These are phyloP conservation scores for Rubus parviflorus DNA, from an alignment of 306 rosid species.

Conservation along the genomic window DNA sequence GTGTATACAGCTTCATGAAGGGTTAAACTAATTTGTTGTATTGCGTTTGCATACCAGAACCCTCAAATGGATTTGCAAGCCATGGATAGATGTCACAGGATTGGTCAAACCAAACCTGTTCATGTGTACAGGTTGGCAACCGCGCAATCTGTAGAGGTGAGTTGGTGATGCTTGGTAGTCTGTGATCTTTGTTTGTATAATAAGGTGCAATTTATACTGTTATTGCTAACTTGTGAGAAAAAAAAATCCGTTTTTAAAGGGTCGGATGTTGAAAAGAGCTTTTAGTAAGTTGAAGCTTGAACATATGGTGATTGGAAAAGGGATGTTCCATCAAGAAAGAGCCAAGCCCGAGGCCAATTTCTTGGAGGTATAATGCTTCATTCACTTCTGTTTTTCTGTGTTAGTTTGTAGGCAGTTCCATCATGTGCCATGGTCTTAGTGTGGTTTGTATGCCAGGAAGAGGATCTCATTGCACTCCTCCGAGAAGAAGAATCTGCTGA, in stretches of 20 bases:
- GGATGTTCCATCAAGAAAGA: slow-evolving; percentile 85
- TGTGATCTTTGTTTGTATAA: not conserved
- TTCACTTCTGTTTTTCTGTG: not conserved
- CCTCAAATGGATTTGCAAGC: slow-evolving; percentile 99
- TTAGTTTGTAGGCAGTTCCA: not conserved
- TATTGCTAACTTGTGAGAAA: not conserved
- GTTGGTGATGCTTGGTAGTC: not conserved
- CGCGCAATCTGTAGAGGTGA: slow-evolving; percentile 91
- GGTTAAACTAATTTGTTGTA: slow-evolving; percentile 12
- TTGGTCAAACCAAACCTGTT: slow-evolving; percentile 95
- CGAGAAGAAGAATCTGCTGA: slow-evolving; percentile 75
- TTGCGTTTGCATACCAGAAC: slow-evolving; percentile 55
- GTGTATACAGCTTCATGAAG: not conserved
- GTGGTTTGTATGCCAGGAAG: slow-evolving; percentile 41
- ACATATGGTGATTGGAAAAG: slow-evolving; percentile 91
- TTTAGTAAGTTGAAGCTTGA: slow-evolving; percentile 96
- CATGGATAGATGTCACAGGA: slow-evolving; percentile 98
- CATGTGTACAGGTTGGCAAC: slow-evolving; percentile 97
- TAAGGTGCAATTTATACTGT: not conserved
- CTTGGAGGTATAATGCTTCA: slow-evolving; percentile 59
- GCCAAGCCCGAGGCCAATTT: slow-evolving; percentile 31
- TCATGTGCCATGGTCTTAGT: not conserved
- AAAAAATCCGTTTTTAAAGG: slow-evolving; percentile 46
- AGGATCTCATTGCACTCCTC: slow-evolving; percentile 66
- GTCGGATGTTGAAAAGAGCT: slow-evolving; percentile 91